Evolutionary conservation across 2,329 filamentous ascomycete genomes (phyloP), one percentile per base, ranked within the genome.

Genomic region (Graphiopsis chlorocephala): DNA sequence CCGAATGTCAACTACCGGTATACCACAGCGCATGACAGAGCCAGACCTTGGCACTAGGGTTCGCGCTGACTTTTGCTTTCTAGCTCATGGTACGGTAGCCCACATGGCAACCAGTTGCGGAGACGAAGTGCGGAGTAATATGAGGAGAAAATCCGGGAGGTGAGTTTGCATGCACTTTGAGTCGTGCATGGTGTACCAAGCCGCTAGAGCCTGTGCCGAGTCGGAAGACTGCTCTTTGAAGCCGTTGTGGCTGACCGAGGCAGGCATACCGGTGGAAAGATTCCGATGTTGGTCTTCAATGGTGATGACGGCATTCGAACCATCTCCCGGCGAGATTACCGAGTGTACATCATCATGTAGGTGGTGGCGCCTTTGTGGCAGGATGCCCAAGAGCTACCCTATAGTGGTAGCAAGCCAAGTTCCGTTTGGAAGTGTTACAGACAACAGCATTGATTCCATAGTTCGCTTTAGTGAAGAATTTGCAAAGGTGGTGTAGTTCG

Each of bases 91-190:
- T 56, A 35, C 53, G 17, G 31, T 26, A 57, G 55, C 55, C 55
- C 60, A 62, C 60, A 52, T 62, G 48, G 48, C 25, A 33, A 33
- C 58, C n/a, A 62, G 14, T 42, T 55, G 60, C 48, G 60, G 60
- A 62, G 60, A 50, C 25, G 48, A 35, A 62, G 48, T 53, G 60
- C 48, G 60, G 60, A 62, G 60, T 56, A 62, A 55, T 45, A 31
- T 62, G 48, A 53, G 60, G 60, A 55, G 60, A 62, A 53, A 62
- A n/a, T 23, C 15, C 15, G 55, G 55, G 15, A 25, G 31, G 55
- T 45, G 38, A 45, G n/a, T n/a, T 35, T 35, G 14, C 23, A 25
- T 33, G 23, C 2, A 5, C 11, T 58, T n/a, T 45, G 55, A 58
- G 35, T 58, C 55, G 55, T 28, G 55, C 23, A 58, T 58, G 55